Evolutionary conservation across 139 green algal genomes (phyloP), one percentile per base, ranked within the genome.

Genomic region (Tetradesmus obliquus): DNA sequence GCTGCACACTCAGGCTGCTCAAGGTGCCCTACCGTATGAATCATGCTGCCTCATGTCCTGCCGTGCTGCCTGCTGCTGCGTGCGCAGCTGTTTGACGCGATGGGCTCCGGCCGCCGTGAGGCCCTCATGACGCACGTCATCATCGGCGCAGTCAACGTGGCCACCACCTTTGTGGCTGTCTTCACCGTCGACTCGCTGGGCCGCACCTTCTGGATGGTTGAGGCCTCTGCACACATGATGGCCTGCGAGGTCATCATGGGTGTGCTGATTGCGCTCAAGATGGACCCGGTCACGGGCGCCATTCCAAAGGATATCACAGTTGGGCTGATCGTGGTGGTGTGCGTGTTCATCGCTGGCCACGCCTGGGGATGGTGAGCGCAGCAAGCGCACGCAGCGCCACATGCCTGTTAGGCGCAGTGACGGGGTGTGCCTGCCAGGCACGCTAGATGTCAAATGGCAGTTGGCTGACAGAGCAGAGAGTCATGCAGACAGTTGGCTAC

Each of bases 331-430:
- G 79, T 91, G 13, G 79, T 97, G 72, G 96, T 97, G 86, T 97
- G 94, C 90, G 74, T 98, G 71, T 98, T 95, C 89, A 95, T 97
- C 53, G 91, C 94, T 58, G 94, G 93, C 12, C 96, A 96, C 86
- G 96, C 96, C 1, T 98, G 95, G 95, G 95, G 90, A 9, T 98
- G 95, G 95, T 91, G 90, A 22, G 60, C 60, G 8, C 6, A 9
- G 6, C 74, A 53, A 24, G 9, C 22, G 32, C 32, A 45, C 32
- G 0, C 32, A 45, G 32, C 32, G 32, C 32, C 32, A 45, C 32
- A 45, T 45, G 32, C 32, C 32, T 45, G 32, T 45, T 45, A 45
- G 32, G 32, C 0, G 32, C 32, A 45, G 32, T 0, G 32, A 45
- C 32, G 32, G 32, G 32, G 32, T 45, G 32, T 45, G 32, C 32